Evolutionary conservation across 192 early-diverging fungal genomes (phyloP), one percentile per base, ranked within the genome.

Genomic region (Backusella psychrophila): DNA sequence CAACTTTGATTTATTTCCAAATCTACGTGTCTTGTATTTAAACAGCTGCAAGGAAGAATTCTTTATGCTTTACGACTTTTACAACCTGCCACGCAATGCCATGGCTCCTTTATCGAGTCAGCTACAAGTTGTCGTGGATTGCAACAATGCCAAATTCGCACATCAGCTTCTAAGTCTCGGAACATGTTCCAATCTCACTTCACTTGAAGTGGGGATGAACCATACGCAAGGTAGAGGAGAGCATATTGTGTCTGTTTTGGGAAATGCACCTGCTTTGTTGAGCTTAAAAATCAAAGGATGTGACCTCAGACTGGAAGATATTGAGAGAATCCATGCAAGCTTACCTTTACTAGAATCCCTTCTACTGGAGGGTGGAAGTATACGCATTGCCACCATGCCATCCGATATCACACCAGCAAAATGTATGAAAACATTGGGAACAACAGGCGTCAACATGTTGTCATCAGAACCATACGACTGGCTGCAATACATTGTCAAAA

Each of bases 1-100:
- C 56, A 63, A 29, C 56, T 63, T 63, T 63, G 56, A 63, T 63
- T 63, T 63, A 11, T 63, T 63, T 63, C 56, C 56, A 31, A 63
- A 26, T 63, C 26, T 63, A 63, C 56, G 56, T 63, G 56, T 63
- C 26, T 12, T 63, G 21, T 63, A 63, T 29, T 63, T 63, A 23
- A 63, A 29, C 23, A 29, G 23, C 0, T 63, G 21, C 56, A 23
- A 12, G 7, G 56, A 63, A 14, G 23, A 63, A 14, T 63, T 29
- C 21, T 29, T 11, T 14, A 63, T 63, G 23, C 11, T 63, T 26
- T 63, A 63, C 23, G 56, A 63, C 23, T 26, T 63, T 63, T 63
- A 63, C 26, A 26, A 29, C 12, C 26, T 63, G 8, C 21, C 56
- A 12, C 8, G 29, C 21, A 63, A 63, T 26, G 21, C 8, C 56